These are phyloP conservation scores for Skeletonema tropicum DNA, from an alignment of 108 stramenopile species.

Conservation along the genomic window DNA sequence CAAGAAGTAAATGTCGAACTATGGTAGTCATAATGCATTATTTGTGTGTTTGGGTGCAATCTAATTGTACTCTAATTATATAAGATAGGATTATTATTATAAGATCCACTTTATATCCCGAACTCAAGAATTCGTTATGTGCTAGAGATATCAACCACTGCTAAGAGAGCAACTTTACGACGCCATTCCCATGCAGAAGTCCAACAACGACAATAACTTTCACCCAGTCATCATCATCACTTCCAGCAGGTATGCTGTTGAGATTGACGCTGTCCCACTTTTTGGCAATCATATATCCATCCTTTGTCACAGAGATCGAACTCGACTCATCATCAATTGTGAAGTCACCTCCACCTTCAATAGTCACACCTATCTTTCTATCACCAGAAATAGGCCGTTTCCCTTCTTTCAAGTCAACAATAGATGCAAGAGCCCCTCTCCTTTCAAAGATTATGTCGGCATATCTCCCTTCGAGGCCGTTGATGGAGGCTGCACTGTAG, in stretches of 20 bases:
- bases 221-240: constrained; percentile 24
- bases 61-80: too few species aligned
- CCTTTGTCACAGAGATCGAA: constrained; percentile 30
- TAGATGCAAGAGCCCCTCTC: constrained; percentile 40
- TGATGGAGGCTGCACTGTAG: constrained; percentile 54
- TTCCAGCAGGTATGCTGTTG: constrained; percentile 2
- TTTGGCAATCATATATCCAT: constrained; percentile 54
- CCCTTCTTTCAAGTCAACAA: constrained; percentile 49
- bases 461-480: constrained; percentile 52
- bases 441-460: constrained; percentile 62
- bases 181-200: constrained; percentile 59
- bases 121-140: too few species aligned
- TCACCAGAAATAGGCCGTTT: constrained; percentile 55
- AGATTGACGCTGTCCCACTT: constrained; percentile 1
- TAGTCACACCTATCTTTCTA: constrained; percentile 44
- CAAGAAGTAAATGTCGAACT: too few species aligned
- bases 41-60: too few species aligned
- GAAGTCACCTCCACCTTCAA: constrained; percentile 51
- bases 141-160: too few species aligned
- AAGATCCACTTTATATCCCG: too few species aligned
- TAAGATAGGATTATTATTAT: too few species aligned
- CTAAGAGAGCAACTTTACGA: constrained; percentile 39
- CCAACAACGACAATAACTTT: constrained; percentile 58
- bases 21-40: too few species aligned
- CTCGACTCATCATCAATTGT: constrained; percentile 24